Evolutionary conservation across 805 yeast genomes (phyloP).

Genomic region (Danielia reshetovae): DNA sequence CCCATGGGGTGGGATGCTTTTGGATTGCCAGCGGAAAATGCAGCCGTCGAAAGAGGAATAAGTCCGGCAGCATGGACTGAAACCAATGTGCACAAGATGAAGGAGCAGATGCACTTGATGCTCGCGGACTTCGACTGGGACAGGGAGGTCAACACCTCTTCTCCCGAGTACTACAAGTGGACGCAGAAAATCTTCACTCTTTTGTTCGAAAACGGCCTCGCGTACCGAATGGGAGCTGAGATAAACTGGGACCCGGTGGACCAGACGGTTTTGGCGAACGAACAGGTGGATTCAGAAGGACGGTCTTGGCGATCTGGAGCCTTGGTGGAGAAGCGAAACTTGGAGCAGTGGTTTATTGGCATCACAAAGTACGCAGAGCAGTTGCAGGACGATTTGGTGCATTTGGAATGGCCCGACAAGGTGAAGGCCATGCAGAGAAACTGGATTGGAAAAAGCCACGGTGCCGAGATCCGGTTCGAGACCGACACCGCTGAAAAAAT

Average conservation of each 20-base stretch:
- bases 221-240: constrained; percentile 80
- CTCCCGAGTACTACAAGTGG: constrained; percentile 85
- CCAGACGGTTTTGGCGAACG: constrained; percentile 89
- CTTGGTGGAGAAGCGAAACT: constrained; percentile 70
- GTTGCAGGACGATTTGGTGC: constrained; percentile 59
- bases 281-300: constrained; percentile 90
- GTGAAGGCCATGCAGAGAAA: constrained; percentile 87
- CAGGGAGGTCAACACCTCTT: constrained; percentile 79
- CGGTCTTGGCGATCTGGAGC: constrained; percentile 98
- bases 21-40: constrained; percentile 97
- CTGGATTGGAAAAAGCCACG: constrained; percentile 90
- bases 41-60: constrained; percentile 82
- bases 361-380: constrained; percentile 78
- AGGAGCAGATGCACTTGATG: constrained; percentile 73
- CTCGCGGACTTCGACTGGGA: constrained; percentile 92
- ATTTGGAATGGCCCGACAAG: constrained; percentile 79
- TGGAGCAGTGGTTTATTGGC: constrained; percentile 92
- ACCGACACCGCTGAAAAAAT: constrained; percentile 25
- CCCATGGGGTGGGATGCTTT: constrained; percentile 99
- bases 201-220: constrained; percentile 70
- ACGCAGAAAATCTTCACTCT: constrained; percentile 83
- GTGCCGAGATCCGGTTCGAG: constrained; percentile 64
- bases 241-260: constrained; percentile 99
- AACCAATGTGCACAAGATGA: constrained; percentile 80
- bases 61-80: constrained; percentile 84